A percentile compares a stretch with the other conserved stretches of the same genome.
phyloP scores from a whole-genome alignment of 306 rosid genomes.

The Medicago lupulina region DNA sequence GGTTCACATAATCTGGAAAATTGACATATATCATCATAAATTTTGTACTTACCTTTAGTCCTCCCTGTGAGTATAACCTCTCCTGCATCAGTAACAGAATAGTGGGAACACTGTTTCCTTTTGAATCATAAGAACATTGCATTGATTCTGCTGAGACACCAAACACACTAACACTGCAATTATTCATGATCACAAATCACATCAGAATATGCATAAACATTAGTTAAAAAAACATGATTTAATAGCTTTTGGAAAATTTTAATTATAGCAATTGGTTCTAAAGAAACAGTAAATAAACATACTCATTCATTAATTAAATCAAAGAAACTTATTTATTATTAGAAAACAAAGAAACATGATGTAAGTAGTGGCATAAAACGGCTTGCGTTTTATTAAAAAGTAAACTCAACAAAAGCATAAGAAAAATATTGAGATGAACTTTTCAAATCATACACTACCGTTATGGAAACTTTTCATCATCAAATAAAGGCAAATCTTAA shows the following conservation, averaged over 20 bases:
- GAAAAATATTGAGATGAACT: constrained; percentile 23
- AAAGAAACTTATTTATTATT: not conserved
- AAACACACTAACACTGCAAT: constrained; percentile 83
- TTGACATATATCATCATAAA: constrained; percentile 12
- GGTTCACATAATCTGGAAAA: not conserved
- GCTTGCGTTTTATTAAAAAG: constrained; percentile 1
- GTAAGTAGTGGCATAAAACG: not conserved
- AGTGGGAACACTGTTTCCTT: constrained; percentile 92
- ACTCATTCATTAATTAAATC: constrained; percentile 11
- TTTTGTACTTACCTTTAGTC: constrained; percentile 76
- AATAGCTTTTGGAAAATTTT: not conserved
- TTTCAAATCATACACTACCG: constrained; percentile 40
- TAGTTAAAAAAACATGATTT: not conserved
- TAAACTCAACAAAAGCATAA: constrained; percentile 12
- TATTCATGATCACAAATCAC: constrained; percentile 32
- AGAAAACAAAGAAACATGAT: constrained; percentile 5
- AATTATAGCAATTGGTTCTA: not conserved
- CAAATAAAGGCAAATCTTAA: constrained; percentile 31
- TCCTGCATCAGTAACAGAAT: constrained; percentile 93
- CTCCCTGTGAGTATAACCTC: constrained; percentile 84
- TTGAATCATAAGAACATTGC: constrained; percentile 91
- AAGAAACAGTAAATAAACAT: not conserved
- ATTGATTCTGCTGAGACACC: constrained; percentile 99
- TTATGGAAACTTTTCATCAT: constrained; percentile 31
- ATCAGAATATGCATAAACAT: constrained; percentile 33